These are phyloP conservation scores for Diospyros kaki DNA, from an alignment of 148 eudicot genomes.

Conservation along the genomic window DNA sequence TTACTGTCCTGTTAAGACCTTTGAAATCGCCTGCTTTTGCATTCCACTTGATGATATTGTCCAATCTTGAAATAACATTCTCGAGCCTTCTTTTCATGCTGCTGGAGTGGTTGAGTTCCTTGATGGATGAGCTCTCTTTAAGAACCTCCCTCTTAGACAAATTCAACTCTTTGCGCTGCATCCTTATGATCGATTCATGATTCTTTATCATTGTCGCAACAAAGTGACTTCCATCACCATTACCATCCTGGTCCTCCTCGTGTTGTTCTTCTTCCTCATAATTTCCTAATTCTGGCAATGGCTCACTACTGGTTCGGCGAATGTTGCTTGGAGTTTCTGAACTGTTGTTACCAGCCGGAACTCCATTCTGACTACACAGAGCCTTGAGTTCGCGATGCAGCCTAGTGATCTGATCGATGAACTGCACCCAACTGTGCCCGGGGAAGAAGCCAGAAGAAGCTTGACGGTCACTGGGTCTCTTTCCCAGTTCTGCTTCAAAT, in stretches of 20 bases:
- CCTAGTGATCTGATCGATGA: constrained; percentile 34
- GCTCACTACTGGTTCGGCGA: constrained; percentile 24
- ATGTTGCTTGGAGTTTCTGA: neutral
- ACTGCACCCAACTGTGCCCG: constrained; percentile 23
- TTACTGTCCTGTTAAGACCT: neutral
- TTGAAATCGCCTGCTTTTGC: constrained; percentile 5
- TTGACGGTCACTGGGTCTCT: neutral
- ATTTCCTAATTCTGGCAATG: constrained; percentile 11
- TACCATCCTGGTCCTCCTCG: constrained; percentile 17
- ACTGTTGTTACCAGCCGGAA: neutral
- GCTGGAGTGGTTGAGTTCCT: constrained; percentile 17
- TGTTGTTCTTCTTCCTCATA: neutral
- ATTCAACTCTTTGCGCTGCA: constrained; percentile 29
- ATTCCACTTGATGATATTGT: constrained; percentile 34
- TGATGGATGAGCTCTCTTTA: constrained; percentile 11
- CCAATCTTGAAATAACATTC: constrained; percentile 29
- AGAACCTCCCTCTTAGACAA: constrained; percentile 28
- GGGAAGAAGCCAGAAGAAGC: neutral
- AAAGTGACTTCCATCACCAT: constrained; percentile 6
- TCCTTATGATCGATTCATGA: constrained; percentile 40
- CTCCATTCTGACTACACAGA: constrained; percentile 18
- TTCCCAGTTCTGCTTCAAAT: constrained; percentile 17
- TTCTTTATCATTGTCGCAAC: constrained; percentile 40
- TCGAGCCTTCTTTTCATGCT: constrained; percentile 21
- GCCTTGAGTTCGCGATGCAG: constrained; percentile 33